Evolutionary conservation across 2,329 filamentous ascomycete species (phyloP).

Genomic region (Fusarium oxysporum): DNA sequence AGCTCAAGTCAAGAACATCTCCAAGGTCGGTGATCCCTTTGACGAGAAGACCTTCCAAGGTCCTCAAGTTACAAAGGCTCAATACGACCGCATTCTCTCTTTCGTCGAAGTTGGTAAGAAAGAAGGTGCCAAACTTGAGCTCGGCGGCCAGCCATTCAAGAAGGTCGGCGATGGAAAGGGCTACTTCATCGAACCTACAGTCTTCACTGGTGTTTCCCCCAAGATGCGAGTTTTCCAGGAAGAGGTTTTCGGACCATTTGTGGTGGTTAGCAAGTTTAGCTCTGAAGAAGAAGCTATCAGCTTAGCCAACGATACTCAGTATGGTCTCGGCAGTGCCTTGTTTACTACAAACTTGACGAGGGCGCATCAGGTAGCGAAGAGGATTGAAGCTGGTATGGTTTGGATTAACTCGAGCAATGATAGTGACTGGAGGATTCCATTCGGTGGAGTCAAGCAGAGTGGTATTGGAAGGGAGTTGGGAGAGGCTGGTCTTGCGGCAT

Average conservation of each 20-base stretch:
- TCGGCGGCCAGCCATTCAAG: slow-evolving; percentile 64
- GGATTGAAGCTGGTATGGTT: slow-evolving; percentile 70
- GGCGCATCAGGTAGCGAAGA: slow-evolving; percentile 61
- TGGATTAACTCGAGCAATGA: slow-evolving; percentile 64
- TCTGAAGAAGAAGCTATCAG: slow-evolving; percentile 56
- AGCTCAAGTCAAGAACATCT: slow-evolving; percentile 52
- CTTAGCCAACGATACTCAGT: slow-evolving; percentile 65
- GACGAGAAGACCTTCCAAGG: slow-evolving; percentile 77
- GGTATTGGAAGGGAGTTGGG: slow-evolving; percentile 60
- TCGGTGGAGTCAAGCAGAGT: slow-evolving; percentile 62
- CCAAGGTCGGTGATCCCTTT: slow-evolving; percentile 78
- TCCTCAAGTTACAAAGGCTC: slow-evolving; percentile 76
- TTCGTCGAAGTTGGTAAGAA: slow-evolving; percentile 77
- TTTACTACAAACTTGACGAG: slow-evolving; percentile 69
- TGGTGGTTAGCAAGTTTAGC: slow-evolving; percentile 56
- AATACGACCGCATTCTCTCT: slow-evolving; percentile 76
- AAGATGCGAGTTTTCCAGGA: slow-evolving; percentile 59
- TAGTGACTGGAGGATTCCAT: slow-evolving; percentile 57
- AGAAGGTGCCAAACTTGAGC: slow-evolving; percentile 75
- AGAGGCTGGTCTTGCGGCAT: slow-evolving; percentile 58
- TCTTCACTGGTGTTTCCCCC: slow-evolving; percentile 56
- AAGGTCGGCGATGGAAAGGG: slow-evolving; percentile 54
- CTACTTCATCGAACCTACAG: slow-evolving; percentile 60
- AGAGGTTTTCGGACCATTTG: slow-evolving; percentile 61
- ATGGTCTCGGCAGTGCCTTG: slow-evolving; percentile 70